phyloP scores from a whole-genome alignment of 176 grass and related monocot genomes.

The Oryza longistaminata region DNA sequence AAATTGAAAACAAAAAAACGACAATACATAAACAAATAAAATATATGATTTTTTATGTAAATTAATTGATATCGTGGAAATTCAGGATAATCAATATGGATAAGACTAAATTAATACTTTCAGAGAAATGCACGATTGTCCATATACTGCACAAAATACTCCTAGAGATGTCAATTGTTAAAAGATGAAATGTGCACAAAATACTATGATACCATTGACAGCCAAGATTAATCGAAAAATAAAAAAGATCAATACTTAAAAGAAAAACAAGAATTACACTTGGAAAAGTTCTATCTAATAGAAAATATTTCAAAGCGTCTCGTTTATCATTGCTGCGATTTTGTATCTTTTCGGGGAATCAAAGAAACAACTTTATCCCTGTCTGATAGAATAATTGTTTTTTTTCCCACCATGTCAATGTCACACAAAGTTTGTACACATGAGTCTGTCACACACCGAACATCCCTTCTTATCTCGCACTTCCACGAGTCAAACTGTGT shows the following conservation, averaged over 20 bases:
- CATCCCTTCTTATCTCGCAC: neutral
- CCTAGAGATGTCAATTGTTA: neutral
- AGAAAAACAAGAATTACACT: neutral
- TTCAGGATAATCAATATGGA: neutral
- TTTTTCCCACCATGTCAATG: neutral
- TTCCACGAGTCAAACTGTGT: too few relatives aligned
- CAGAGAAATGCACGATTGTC: neutral
- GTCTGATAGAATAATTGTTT: neutral
- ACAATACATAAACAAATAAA: neutral
- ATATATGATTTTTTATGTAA: neutral
- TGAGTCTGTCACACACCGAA: neutral
- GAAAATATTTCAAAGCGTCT: neutral
- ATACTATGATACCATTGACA: too few relatives aligned
- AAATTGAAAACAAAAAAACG: neutral
- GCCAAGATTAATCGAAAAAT: neutral
- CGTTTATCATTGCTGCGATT: too few relatives aligned
- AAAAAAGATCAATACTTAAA: neutral
- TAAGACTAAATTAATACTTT: neutral
- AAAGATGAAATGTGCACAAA: neutral
- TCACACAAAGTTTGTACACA: constrained; percentile 3
- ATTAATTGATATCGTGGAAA: neutral
- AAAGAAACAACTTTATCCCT: neutral
- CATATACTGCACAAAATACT: neutral
- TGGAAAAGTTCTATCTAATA: neutral
- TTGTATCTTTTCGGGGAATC: neutral